These are phyloP conservation scores for Phytopythium helicoides DNA, from an alignment of 352 stramenopile genomes.

Conservation along the genomic window DNA sequence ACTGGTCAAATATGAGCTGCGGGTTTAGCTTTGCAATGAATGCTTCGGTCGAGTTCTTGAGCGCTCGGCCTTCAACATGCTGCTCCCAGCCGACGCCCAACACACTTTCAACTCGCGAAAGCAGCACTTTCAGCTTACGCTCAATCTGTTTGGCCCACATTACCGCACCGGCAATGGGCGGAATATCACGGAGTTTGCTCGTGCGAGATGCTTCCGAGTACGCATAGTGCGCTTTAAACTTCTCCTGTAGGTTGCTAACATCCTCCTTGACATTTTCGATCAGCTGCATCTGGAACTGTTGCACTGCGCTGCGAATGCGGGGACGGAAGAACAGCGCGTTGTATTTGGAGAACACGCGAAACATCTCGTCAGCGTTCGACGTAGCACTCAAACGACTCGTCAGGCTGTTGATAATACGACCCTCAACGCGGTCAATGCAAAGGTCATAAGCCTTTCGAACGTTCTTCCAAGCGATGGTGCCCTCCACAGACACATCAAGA, in stretches of 20 bases:
- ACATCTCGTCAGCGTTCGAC: constrained; percentile 95
- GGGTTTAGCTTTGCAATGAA: constrained; percentile 88
- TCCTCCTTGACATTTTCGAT: constrained; percentile 98
- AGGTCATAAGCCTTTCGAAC: constrained; percentile 89
- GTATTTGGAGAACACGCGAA: constrained; percentile 97
- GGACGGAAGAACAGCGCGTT: constrained; percentile 97
- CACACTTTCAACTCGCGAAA: constrained; percentile 96
- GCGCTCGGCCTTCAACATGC: constrained; percentile 94
- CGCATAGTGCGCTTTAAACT: constrained; percentile 94
- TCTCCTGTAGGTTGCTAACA: constrained; percentile 95
- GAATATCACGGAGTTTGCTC: constrained; percentile 96
- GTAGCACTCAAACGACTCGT: constrained; percentile 85
- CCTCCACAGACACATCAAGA: constrained; percentile 86
- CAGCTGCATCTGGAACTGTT: constrained; percentile 99
- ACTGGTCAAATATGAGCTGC: constrained; percentile 94
- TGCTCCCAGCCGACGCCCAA: constrained; percentile 97
- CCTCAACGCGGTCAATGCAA: constrained; percentile 92
- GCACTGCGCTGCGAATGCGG: constrained; percentile 93
- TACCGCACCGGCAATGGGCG: constrained; percentile 97
- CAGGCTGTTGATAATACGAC: constrained; percentile 88
- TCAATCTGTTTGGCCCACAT: constrained; percentile 99
- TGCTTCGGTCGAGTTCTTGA: constrained; percentile 90
- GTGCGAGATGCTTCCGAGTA: constrained; percentile 94
- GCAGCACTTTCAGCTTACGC: constrained; percentile 96
- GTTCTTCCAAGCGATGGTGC: constrained; percentile 79